Evolutionary conservation across 305 asterid species (phyloP), one percentile per base, ranked within the genome.

Genomic region (Rubia tinctorum): DNA sequence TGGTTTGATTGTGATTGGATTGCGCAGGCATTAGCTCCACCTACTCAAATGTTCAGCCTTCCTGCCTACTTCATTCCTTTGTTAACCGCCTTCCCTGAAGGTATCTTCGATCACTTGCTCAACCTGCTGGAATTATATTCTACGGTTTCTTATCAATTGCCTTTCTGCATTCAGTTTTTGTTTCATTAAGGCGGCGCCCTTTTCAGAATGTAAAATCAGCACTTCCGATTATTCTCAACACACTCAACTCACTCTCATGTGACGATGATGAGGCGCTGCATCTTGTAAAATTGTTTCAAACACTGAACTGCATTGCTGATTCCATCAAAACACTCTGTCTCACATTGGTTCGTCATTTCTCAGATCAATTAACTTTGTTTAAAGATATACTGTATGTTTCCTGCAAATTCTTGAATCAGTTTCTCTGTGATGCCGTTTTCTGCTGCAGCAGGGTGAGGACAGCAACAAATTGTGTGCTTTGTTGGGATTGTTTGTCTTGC

Each of bases 401-500:
- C 59, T 78, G 68, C 12, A 63, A 58, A 61, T 47, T 75, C 72
- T 63, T 66, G 30, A 53, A 51, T 66, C 27, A 67, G 27, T 23
- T 77, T 79, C 63, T 77, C 45, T 64, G 45, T 62, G n/a, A 67
- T 71, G 25, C 71, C 27, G 43, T 76, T 76, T 71, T 53, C 13
- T 62, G 44, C 82, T 77, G 81, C 88, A 91, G 97, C 93, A 83
- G 77, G 88, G 84, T 68, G 79, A 76, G 72, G 90, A 89, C 78
- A 80, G 75, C 64, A 72, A 80, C 74, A 86, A 82, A 75, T 87
- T 90, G 66, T 75, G 67, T 65, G 95, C 97, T 83, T 74, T 94
- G 71, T 85, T 90, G 75, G 88, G 97, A 86, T 84, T 94, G 76
- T 89, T 79, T 79, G 80, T 89, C 86, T 82, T 90, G 91, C 93